Conservation (phyloP, 306 rosid genomes). For the Sicyos edulis region DNA sequence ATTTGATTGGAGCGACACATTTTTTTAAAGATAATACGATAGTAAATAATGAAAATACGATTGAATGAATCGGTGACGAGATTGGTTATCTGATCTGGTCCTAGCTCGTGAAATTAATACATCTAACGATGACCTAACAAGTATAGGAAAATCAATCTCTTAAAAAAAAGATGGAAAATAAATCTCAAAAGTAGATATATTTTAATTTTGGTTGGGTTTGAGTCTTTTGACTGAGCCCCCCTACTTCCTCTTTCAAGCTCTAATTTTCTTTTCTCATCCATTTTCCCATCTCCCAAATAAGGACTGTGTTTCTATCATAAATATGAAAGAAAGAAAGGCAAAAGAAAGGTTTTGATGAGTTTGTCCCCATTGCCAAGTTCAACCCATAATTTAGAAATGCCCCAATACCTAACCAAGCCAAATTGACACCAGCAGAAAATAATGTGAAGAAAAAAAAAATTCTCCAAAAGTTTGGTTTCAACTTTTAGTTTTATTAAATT, state of each 20-base stretch:
- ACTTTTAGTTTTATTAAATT: no score
- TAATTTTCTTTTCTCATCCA: slow-evolving; percentile 1
- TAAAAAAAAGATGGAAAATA: no score
- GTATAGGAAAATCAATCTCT: neutral
- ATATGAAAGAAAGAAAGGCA: neutral
- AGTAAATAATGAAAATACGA: no score
- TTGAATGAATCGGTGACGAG: no score
- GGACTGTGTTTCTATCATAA: neutral
- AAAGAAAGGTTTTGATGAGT: slow-evolving; percentile 4
- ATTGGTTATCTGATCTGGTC: no score
- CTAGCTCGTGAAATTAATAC: no score
- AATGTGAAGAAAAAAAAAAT: no score
- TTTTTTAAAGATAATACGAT: no score
- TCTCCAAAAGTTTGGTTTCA: no score
- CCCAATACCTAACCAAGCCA: neutral
- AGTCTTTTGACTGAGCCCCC: neutral
- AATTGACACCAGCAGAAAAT: no score
- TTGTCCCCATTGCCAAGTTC: slow-evolving; percentile 9
- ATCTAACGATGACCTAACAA: neutral
- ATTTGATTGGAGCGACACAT: no score
- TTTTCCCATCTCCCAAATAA: slow-evolving; percentile 5
- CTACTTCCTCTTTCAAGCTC: no score
- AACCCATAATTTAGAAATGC: slow-evolving; percentile 14
- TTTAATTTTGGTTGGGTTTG: neutral
- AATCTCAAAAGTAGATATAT: neutral